Conservation (phyloP, 495 filamentous ascomycete species). For the Chaetomium cochliodes region DNA sequence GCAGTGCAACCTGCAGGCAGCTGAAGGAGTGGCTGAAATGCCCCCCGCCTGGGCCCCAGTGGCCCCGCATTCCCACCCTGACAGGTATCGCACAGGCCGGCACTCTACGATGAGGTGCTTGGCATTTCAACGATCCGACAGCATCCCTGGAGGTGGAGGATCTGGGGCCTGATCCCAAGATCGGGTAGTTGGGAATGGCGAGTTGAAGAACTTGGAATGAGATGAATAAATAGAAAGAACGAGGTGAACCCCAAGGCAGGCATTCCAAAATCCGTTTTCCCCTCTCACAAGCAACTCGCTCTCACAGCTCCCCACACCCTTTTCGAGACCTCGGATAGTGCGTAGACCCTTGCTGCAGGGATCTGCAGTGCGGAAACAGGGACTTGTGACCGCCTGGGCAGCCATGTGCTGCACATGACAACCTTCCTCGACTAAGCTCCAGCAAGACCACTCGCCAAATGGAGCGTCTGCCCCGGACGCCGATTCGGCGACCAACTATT, state of each 20-base stretch:
- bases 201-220: background rate
- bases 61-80: background rate
- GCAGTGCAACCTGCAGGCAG: slow-evolving; percentile 22
- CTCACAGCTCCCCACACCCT: too few relatives aligned
- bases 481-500: background rate
- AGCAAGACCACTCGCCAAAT: background rate
- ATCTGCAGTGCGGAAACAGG: background rate
- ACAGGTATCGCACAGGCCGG: slow-evolving; percentile 5
- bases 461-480: background rate
- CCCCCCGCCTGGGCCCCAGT: background rate
- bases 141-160: background rate
- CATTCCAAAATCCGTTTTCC: too few relatives aligned
- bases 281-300: background rate
- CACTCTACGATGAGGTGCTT: background rate
- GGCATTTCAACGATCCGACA: background rate
- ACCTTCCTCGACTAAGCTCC: background rate
- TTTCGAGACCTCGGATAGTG: too few relatives aligned
- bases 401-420: slow-evolving; percentile 15
- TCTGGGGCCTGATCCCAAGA: too few relatives aligned
- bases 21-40: slow-evolving; percentile 3
- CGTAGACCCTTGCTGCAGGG: background rate
- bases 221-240: background rate
- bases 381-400: slow-evolving; percentile 6
- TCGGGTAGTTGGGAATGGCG: background rate
- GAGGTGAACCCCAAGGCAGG: too few relatives aligned